Conservation (phyloP, 805 yeast genomes). For the Cyberlindnera sargentensis region DNA sequence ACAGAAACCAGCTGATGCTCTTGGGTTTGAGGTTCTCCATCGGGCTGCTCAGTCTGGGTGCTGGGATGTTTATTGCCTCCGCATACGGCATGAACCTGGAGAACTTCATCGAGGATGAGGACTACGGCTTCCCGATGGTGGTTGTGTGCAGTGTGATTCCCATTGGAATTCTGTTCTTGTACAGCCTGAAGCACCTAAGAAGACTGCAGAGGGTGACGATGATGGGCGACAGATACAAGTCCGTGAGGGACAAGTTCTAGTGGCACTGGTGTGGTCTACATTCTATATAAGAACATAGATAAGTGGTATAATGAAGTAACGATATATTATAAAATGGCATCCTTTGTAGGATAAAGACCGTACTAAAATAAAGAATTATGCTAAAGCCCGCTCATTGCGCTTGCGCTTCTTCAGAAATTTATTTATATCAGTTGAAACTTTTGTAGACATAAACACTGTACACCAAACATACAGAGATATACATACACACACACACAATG, state of each 20-base stretch:
- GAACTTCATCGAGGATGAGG: conserved; percentile 81
- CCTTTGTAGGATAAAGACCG: too few species aligned
- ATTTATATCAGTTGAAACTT: too few species aligned
- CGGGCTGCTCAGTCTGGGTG: conserved; percentile 76
- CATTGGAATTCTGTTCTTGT: conserved; percentile 39
- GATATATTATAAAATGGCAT: background rate
- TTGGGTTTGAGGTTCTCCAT: conserved; percentile 78
- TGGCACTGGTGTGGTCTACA: background rate
- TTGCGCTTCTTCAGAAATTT: too few species aligned
- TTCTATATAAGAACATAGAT: background rate
- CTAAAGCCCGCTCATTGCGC: too few species aligned
- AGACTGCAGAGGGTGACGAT: conserved; percentile 70
- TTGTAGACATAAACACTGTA: too few species aligned
- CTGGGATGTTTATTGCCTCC: conserved; percentile 75
- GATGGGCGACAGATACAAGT: conserved; percentile 34
- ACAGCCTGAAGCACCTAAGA: conserved; percentile 51
- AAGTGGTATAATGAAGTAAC: background rate
- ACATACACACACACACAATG: background rate
- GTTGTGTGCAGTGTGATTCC: conserved; percentile 34
- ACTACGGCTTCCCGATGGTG: conserved; percentile 58
- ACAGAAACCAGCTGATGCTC: conserved; percentile 88
- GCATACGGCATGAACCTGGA: conserved; percentile 94
- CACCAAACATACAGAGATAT: too few species aligned
- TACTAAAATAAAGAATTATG: too few species aligned
- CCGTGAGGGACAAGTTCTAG: background rate